Evolutionary conservation across 305 asterid species (phyloP).

Genomic region (Caryopteris hybrid): DNA sequence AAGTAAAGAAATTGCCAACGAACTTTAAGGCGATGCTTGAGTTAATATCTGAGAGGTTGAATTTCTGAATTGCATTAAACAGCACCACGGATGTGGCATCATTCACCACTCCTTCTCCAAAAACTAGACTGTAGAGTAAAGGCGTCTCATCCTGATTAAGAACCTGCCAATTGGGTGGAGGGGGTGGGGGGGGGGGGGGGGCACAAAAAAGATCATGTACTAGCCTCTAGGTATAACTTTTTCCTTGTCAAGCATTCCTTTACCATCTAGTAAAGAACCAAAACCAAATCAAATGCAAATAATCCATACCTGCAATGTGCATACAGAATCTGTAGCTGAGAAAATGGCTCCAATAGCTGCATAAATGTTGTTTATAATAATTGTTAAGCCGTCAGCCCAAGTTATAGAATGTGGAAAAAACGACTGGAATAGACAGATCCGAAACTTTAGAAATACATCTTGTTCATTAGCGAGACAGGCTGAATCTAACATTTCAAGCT

Average conservation of each 20-base stretch:
- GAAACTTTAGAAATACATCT: background rate
- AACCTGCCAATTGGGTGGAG: constrained; percentile 45
- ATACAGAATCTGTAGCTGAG: constrained; percentile 87
- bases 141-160: constrained; percentile 82
- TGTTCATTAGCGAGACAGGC: background rate
- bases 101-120: too few species aligned
- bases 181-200: too few species aligned
- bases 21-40: constrained; percentile 33
- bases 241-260: background rate
- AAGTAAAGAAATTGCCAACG: constrained; percentile 42
- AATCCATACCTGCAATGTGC: constrained; percentile 71
- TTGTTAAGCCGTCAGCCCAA: background rate
- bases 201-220: too few species aligned
- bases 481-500: background rate
- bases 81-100: constrained; percentile 88
- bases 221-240: background rate
- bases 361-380: background rate
- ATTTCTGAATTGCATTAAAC: constrained; percentile 74
- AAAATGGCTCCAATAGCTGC: constrained; percentile 82
- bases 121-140: constrained; percentile 53
- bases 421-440: background rate
- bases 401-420: background rate
- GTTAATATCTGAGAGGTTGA: constrained; percentile 49
- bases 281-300: background rate
- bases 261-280: background rate